Percentiles rank a stretch among this genome's conserved stretches.
phyloP scores from a whole-genome alignment of 2,329 filamentous ascomycete genomes.

The Curvularia eragrostidis region DNA sequence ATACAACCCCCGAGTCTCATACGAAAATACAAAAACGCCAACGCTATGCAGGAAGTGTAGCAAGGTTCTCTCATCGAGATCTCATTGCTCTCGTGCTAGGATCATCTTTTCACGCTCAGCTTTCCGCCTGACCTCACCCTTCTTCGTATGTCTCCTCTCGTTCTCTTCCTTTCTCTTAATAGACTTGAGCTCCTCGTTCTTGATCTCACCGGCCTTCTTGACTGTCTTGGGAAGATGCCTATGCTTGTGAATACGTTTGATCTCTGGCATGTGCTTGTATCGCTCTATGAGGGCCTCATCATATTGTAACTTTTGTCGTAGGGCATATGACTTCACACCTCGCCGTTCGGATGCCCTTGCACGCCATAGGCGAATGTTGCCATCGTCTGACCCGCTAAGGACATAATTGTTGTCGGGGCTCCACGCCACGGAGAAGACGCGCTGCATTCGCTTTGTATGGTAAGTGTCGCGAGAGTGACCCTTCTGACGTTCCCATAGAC shows the following conservation, averaged over 20 bases:
- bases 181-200: slow-evolving; percentile 82
- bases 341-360: slow-evolving; percentile 82
- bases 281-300: slow-evolving; percentile 82
- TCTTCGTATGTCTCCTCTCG: slow-evolving; percentile 87
- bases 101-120: slow-evolving; percentile 94
- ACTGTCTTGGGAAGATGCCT: slow-evolving; percentile 89
- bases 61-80: slow-evolving; percentile 9
- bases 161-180: slow-evolving; percentile 95
- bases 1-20: neutral
- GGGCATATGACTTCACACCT: slow-evolving; percentile 82
- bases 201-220: slow-evolving; percentile 96
- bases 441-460: slow-evolving; percentile 97
- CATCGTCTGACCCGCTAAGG: slow-evolving; percentile 90
- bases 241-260: slow-evolving; percentile 87
- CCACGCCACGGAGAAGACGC: slow-evolving; percentile 84
- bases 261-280: slow-evolving; percentile 96
- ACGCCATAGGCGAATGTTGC: slow-evolving; percentile 89
- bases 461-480: slow-evolving; percentile 93
- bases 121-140: slow-evolving; percentile 74
- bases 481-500: slow-evolving; percentile 79
- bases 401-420: slow-evolving; percentile 90
- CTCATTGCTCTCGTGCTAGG: slow-evolving; percentile 68
- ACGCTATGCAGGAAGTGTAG: slow-evolving; percentile 40
- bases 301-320: slow-evolving; percentile 90
- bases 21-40: slow-evolving; percentile 33